Percentiles rank a stretch among this genome's conserved stretches.
These are phyloP conservation scores for Saccharomyces hybrid DNA, from an alignment of 1,139 yeast genomes.

Conservation along the genomic window DNA sequence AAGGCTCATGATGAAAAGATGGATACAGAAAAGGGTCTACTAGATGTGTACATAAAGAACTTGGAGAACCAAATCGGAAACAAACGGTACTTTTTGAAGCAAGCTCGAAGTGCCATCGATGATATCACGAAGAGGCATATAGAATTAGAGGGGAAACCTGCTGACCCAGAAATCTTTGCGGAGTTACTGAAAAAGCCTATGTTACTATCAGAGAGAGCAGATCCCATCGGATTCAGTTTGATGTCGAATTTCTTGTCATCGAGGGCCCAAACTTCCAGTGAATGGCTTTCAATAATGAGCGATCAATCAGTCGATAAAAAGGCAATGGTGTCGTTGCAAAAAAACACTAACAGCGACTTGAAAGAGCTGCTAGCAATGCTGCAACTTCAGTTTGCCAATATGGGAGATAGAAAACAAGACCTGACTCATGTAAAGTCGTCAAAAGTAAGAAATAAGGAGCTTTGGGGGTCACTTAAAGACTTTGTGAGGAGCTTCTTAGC, in stretches of 20 bases:
- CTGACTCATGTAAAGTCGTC: background rate
- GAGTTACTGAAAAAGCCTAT: constrained; percentile 22
- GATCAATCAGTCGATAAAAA: constrained; percentile 6
- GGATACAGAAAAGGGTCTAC: background rate
- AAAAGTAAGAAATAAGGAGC: constrained; percentile 2
- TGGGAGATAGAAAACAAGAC: background rate
- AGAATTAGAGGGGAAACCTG: background rate
- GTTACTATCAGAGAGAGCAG: constrained; percentile 27
- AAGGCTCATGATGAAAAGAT: background rate
- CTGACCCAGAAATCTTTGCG: background rate
- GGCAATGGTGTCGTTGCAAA: constrained; percentile 14
- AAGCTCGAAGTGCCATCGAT: constrained; percentile 18
- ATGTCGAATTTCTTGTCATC: constrained; percentile 12
- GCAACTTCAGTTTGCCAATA: background rate
- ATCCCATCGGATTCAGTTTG: constrained; percentile 27
- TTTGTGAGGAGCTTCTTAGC: constrained; percentile 11
- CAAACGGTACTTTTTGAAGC: constrained; percentile 22
- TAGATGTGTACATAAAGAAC: constrained; percentile 16
- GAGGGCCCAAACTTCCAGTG: constrained; percentile 14
- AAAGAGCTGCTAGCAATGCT: constrained; percentile 4
- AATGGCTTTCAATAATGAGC: constrained; percentile 9
- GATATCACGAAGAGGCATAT: constrained; percentile 3
- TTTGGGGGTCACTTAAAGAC: constrained; percentile 5
- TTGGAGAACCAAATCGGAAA: constrained; percentile 24
- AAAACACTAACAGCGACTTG: constrained; percentile 11